Base-by-base conservation (phyloP, 805 yeast genomes). In the Candida maltosa region DNA sequence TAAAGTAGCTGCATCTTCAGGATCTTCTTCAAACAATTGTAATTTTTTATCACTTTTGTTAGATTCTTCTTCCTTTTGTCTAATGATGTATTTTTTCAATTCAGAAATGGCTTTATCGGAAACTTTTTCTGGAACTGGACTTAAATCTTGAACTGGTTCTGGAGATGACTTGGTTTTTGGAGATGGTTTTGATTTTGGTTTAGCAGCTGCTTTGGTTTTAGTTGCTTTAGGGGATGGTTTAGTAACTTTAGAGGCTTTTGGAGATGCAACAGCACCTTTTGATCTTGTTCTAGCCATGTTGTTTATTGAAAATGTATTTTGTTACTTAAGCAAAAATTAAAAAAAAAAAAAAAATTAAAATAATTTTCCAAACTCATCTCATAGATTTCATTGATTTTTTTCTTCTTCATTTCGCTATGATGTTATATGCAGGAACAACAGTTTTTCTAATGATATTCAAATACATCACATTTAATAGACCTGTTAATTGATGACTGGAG, bases 81-180 rank as follows among this genome's bases (percentile, higher is more conserved):
- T 56, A 19, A 66, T 55, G 34, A 74, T 56, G 58, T 72, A 87
- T 54, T 83, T 81, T 37, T 67, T 62, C 52, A 93, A 72, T 46
- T 87, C 94, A 12, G 62, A 50, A 30, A 84, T 57, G 9, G 91
- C 89, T 42, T 75, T 75, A 18, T 37, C 28, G 31, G 54, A 49
- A 7, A 52, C 49, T 36, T 52, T 51, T 11, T 43, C 36, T 19
- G 58, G 39, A 8, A 58, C 44, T n/a, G 49, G 30, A 5, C 23
- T n/a, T 15, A 34, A 16, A 16, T 25, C 28, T 24, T 17, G 14
- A 10, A 15, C 24, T 4, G 27, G 12, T 5, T 14, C 26, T 15
- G 10, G 14, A 10, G 14, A 23, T 4, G 27, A n/a, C 4, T 14
- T 20, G 11, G 10, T 20, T 30, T 32, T 26, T 30, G 26, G 25